A percentile compares a stretch with the other conserved stretches of the same genome.
Evolutionary conservation across 768 basidiomycete species (phyloP).

Genomic region (Hydnomerulius pinastri): DNA sequence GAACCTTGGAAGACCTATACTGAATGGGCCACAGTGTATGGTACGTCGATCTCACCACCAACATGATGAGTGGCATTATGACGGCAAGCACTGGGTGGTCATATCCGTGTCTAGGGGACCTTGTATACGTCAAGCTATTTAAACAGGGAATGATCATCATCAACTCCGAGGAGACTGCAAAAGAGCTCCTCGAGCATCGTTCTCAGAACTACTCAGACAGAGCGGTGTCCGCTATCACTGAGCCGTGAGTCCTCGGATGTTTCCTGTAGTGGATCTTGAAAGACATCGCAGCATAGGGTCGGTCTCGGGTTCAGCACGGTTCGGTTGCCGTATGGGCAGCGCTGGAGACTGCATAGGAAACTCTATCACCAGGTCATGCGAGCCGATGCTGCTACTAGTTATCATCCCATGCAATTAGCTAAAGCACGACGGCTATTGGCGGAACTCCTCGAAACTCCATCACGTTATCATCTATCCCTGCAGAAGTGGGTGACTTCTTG

Average conservation of each 20-base stretch:
- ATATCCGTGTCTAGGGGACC: slow-evolving; percentile 3
- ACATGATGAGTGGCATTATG: not conserved
- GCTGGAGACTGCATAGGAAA: slow-evolving; percentile 16
- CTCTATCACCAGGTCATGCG: slow-evolving; percentile 11
- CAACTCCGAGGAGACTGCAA: slow-evolving; percentile 12
- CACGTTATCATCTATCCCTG: not conserved
- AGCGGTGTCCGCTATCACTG: slow-evolving; percentile 1
- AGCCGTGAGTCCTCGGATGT: not conserved
- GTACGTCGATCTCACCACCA: not conserved
- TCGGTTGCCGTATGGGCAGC: slow-evolving; percentile 14
- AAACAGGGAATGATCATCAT: slow-evolving; percentile 11
- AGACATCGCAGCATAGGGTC: not conserved
- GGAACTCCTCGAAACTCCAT: not conserved
- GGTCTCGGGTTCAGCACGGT: slow-evolving; percentile 5
- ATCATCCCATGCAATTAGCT: not conserved
- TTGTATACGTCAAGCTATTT: slow-evolving; percentile 5
- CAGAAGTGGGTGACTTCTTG: not conserved
- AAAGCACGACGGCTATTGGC: not conserved
- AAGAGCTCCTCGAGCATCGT: slow-evolving; percentile 11
- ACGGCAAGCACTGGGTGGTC: not conserved
- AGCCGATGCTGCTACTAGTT: not conserved
- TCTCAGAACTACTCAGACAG: slow-evolving; percentile 13
- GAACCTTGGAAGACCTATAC: not conserved
- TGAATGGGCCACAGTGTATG: not conserved
- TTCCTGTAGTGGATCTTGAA: not conserved